phyloP scores from a whole-genome alignment of 495 filamentous ascomycete genomes.

The Podospora tetraspora region DNA sequence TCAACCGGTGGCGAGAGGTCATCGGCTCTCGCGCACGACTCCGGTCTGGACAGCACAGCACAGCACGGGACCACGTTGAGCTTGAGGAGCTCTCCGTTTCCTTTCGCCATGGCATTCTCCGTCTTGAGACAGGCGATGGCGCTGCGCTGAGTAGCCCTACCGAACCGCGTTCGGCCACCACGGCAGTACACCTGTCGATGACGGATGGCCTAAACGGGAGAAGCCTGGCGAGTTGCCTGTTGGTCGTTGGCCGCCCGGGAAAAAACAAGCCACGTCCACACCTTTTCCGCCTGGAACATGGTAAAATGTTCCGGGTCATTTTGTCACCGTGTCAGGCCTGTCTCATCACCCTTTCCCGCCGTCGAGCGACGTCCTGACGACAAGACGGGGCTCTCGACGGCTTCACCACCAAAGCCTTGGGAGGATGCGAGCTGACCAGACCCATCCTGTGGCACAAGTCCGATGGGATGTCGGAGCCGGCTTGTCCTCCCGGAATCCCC shows the following conservation, averaged over 20 bases:
- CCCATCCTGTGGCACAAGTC: not conserved
- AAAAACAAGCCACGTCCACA: conserved; percentile 4
- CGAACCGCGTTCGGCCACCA: not conserved
- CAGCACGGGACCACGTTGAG: not conserved
- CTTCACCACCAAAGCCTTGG: not conserved
- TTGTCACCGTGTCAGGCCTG: conserved; percentile 8
- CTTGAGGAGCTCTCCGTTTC: not conserved
- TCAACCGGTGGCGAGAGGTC: conserved; percentile 7
- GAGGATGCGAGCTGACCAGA: not conserved
- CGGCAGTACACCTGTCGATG: not conserved
- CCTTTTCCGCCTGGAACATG: conserved; percentile 7
- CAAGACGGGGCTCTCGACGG: not conserved
- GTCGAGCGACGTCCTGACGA: not conserved
- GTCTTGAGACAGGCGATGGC: not conserved
- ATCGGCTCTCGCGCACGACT: not conserved
- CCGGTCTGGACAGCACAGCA: not conserved
- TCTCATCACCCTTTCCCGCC: conserved; percentile 8
- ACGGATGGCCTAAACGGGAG: not conserved
- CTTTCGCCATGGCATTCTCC: not conserved
- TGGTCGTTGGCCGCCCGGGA: conserved; percentile 9
- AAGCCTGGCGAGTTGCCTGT: not conserved
- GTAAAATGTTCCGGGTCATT: conserved; percentile 7
- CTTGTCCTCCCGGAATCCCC: not conserved
- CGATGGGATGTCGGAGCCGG: not conserved
- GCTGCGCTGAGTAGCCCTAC: not conserved